Percentiles rank a stretch among this genome's conserved stretches.
Evolutionary conservation across 495 filamentous ascomycete species (phyloP).

Genomic region (Aspergillus ellipticus): DNA sequence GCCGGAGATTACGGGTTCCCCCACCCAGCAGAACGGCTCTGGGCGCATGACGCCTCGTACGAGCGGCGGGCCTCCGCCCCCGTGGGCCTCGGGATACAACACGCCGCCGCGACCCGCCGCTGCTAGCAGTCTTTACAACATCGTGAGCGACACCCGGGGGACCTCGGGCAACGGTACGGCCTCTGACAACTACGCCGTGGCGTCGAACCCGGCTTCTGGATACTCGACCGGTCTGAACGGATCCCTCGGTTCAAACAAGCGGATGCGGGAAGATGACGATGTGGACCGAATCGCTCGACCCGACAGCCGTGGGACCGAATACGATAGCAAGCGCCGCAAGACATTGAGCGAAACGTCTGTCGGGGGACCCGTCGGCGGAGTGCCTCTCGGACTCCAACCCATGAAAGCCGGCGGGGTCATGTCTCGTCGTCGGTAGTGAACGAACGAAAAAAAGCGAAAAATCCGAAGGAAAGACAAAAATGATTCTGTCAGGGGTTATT

Average conservation of each 20-base stretch:
- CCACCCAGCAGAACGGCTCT: constrained; percentile 77
- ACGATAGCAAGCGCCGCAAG: constrained; percentile 80
- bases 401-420: constrained; percentile 43
- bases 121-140: constrained; percentile 82
- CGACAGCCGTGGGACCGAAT: constrained; percentile 58
- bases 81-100: constrained; percentile 75
- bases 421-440: constrained; percentile 34
- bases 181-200: constrained; percentile 63
- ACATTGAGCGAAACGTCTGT: constrained; percentile 62
- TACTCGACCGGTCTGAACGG: constrained; percentile 64
- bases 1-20: constrained; percentile 82
- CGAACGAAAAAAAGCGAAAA: not conserved
- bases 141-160: constrained; percentile 80
- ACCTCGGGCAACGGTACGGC: constrained; percentile 61
- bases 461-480: constrained; percentile 10
- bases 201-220: constrained; percentile 53
- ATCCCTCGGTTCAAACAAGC: constrained; percentile 64
- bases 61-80: constrained; percentile 56
- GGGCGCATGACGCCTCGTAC: constrained; percentile 87
- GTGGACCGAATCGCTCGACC: constrained; percentile 68
- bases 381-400: constrained; percentile 36
- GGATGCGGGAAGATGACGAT: constrained; percentile 75
- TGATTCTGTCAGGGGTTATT: constrained; percentile 1
- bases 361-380: constrained; percentile 42
- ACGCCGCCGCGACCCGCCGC: constrained; percentile 73